Conservation (phyloP, 2,329 filamentous ascomycete genomes). For the Harringtonia lauricola region DNA sequence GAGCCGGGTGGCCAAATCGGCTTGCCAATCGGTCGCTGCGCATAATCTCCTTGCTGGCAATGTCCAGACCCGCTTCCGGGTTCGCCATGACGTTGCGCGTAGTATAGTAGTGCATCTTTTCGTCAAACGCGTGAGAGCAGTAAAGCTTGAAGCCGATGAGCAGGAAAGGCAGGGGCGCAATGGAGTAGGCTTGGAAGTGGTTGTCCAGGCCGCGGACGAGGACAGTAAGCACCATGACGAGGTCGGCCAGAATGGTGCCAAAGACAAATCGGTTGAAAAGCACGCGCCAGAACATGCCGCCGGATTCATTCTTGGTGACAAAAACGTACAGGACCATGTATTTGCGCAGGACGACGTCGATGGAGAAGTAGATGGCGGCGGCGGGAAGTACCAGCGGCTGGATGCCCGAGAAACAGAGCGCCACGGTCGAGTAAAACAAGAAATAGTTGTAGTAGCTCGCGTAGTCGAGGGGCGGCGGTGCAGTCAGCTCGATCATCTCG, state of each 20-base stretch:
- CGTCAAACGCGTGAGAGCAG: constrained; percentile 66
- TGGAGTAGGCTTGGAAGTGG: constrained; percentile 51
- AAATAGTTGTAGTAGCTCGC: constrained; percentile 98
- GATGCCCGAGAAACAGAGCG: constrained; percentile 71
- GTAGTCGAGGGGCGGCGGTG: constrained; percentile 87
- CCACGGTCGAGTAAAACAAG: constrained; percentile 84
- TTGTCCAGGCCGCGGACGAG: constrained; percentile 55
- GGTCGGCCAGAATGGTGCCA: constrained; percentile 64
- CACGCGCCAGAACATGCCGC: constrained; percentile 83
- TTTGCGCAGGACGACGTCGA: constrained; percentile 89
- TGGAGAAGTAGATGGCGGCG: constrained; percentile 75
- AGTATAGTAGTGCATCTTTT: constrained; percentile 70
- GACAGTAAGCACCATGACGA: constrained; percentile 66
- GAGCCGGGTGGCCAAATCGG: constrained; percentile 80
- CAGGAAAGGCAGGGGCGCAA: constrained; percentile 67
- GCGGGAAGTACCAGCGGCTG: constrained; percentile 83
- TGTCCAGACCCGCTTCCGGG: constrained; percentile 29
- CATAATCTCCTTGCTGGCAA: constrained; percentile 37
- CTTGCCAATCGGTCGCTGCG: constrained; percentile 60
- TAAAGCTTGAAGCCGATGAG: constrained; percentile 80
- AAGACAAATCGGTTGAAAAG: constrained; percentile 91
- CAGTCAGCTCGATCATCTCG: constrained; percentile 84
- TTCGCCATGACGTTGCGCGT: constrained; percentile 44
- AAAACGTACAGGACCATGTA: constrained; percentile 92
- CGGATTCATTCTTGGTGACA: constrained; percentile 92